Evolutionary conservation across 2,329 filamentous ascomycete genomes (phyloP).

Genomic region (Fusarium sp.): DNA sequence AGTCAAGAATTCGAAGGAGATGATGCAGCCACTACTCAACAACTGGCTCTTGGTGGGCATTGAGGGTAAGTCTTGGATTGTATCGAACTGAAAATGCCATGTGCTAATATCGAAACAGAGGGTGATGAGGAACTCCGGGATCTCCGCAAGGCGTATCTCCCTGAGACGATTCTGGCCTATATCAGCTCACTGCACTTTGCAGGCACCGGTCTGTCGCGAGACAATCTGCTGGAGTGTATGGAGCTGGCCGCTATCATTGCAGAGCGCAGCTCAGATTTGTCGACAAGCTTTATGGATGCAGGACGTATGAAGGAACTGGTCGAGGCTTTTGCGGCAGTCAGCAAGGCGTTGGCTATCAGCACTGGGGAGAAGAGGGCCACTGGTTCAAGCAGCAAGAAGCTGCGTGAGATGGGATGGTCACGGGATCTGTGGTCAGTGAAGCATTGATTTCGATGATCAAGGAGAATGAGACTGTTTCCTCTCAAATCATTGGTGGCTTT

Average conservation of each 20-base stretch:
- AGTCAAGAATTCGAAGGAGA: slow-evolving; percentile 66
- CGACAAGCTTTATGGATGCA: slow-evolving; percentile 71
- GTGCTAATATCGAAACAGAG: slow-evolving; percentile 50
- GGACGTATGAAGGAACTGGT: slow-evolving; percentile 81
- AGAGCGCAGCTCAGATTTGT: slow-evolving; percentile 75
- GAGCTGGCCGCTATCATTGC: slow-evolving; percentile 84
- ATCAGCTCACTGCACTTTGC: slow-evolving; percentile 84
- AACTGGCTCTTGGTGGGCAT: slow-evolving; percentile 71
- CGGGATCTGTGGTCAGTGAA: slow-evolving; percentile 71
- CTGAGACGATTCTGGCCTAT: slow-evolving; percentile 87
- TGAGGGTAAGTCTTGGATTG: slow-evolving; percentile 60
- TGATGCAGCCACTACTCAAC: slow-evolving; percentile 71
- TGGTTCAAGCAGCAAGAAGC: slow-evolving; percentile 67
- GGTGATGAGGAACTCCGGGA: slow-evolving; percentile 72
- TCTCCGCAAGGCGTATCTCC: slow-evolving; percentile 83
- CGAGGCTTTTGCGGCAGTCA: slow-evolving; percentile 80
- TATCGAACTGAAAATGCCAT: not conserved
- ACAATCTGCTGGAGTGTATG: slow-evolving; percentile 86
- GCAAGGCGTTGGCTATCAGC: slow-evolving; percentile 75
- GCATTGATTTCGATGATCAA: slow-evolving; percentile 22
- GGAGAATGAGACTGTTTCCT: not conserved
- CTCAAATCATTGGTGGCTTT: slow-evolving; percentile 5
- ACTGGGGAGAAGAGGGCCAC: slow-evolving; percentile 66
- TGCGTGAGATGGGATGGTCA: slow-evolving; percentile 72
- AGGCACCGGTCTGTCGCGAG: slow-evolving; percentile 78